Conservation (phyloP, 345 rosid genomes). For the Populus simonii region DNA sequence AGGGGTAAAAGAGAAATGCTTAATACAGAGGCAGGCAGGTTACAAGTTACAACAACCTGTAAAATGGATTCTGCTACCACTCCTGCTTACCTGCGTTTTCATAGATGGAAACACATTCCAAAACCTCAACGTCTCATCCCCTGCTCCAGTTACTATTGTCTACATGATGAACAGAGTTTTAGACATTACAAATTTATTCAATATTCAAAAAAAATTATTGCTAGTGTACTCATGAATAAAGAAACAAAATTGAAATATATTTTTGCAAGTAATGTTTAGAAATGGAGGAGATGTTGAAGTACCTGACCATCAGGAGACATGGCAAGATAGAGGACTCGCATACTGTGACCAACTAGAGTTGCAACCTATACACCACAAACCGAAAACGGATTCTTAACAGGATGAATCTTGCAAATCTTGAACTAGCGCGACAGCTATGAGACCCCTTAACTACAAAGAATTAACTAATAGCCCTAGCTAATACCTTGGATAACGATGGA, state of each 20-base stretch:
- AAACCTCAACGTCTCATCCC: conserved; percentile 90
- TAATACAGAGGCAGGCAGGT: not conserved
- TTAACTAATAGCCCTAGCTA: not conserved
- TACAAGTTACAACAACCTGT: not conserved
- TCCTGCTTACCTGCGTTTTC: conserved; percentile 57
- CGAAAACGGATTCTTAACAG: not conserved
- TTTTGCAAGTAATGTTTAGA: not conserved
- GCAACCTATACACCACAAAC: conserved; percentile 48
- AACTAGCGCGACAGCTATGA: not conserved
- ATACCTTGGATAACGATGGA: conserved; percentile 88
- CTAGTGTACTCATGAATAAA: not conserved
- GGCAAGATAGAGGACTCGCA: conserved; percentile 91
- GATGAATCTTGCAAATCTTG: not conserved
- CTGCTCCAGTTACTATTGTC: conserved; percentile 98
- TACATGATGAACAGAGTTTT: conserved; percentile 17
- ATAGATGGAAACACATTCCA: conserved; percentile 92
- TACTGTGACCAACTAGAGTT: conserved; percentile 84
- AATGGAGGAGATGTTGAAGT: not conserved
- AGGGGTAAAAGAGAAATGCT: not conserved
- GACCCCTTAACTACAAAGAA: not conserved
- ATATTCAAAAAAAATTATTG: not conserved
- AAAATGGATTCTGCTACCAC: not conserved
- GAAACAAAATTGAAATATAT: not conserved
- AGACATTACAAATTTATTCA: not conserved
- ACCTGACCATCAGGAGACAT: conserved; percentile 94